Evolutionary conservation across 1,284 basidiomycete genomes (phyloP).

Genomic region (Melampsora americana): DNA sequence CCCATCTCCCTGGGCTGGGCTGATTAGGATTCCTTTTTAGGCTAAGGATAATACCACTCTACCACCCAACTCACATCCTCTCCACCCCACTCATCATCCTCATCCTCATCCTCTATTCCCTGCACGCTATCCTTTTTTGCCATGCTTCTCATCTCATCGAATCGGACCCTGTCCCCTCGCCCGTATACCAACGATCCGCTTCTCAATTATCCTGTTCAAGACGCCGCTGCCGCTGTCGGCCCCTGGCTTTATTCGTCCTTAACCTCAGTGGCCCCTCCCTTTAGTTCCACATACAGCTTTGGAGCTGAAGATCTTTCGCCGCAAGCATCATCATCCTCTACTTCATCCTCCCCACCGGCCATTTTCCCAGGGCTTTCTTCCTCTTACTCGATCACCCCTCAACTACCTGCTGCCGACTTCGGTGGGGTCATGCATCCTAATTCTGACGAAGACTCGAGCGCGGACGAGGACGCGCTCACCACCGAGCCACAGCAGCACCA

Average conservation of each 20-base stretch:
- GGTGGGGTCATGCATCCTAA: constrained; percentile 13
- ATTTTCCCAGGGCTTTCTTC: constrained; percentile 2
- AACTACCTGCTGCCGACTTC: not conserved
- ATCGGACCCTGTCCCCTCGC: constrained; percentile 43
- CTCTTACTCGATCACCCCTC: constrained; percentile 8
- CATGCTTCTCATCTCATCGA: constrained; percentile 42
- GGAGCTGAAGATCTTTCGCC: constrained; percentile 14
- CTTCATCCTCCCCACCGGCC: constrained; percentile 26
- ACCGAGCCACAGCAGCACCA: not conserved
- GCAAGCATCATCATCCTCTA: constrained; percentile 19
- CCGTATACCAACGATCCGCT: constrained; percentile 42
- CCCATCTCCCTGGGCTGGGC: not conserved
- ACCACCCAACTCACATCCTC: constrained; percentile 17
- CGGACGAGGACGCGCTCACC: constrained; percentile 14
- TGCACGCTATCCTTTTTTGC: constrained; percentile 25
- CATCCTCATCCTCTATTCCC: not conserved
- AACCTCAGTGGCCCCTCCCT: not conserved
- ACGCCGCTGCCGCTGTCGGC: constrained; percentile 44
- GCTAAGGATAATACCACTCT: not conserved
- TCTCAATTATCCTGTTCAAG: constrained; percentile 36
- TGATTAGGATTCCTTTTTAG: constrained; percentile 2
- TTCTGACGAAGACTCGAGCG: constrained; percentile 38
- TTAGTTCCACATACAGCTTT: constrained; percentile 9
- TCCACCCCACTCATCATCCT: constrained; percentile 7
- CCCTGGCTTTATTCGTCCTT: constrained; percentile 34